phyloP scores from a whole-genome alignment of 148 eudicot genomes.

The Vaccinium corymbosum region DNA sequence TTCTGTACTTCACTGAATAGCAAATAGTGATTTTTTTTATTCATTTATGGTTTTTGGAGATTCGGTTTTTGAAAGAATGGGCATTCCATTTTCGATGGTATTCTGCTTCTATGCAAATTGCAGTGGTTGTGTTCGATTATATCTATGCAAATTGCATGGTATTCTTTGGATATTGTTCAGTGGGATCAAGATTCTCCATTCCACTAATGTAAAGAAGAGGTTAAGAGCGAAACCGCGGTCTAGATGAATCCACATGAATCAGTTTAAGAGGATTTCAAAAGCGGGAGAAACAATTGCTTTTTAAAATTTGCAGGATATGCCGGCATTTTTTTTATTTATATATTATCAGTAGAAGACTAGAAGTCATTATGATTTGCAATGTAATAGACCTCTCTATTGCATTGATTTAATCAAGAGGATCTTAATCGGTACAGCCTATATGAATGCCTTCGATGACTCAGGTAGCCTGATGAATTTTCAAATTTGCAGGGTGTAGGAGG shows the following conservation, averaged over 20 bases:
- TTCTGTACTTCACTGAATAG: neutral
- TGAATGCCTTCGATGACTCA: neutral
- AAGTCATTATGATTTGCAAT: neutral
- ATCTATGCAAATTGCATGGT: no score
- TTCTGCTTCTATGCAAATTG: neutral
- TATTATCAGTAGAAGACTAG: no score
- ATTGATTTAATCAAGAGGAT: neutral
- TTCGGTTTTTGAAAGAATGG: neutral
- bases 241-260: neutral
- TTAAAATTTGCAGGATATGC: neutral
- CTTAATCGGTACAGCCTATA: neutral
- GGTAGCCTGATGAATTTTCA: neutral
- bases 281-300: neutral
- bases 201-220: neutral
- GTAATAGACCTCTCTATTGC: neutral
- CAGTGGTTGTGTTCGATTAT: neutral
- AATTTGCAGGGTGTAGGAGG: conserved; percentile 17
- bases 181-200: no score
- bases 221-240: neutral
- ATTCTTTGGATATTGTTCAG: neutral
- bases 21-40: neutral
- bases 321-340: neutral
- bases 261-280: neutral
- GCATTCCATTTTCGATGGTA: neutral
- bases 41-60: neutral